phyloP scores from a whole-genome alignment of 208 protist species.

The Vickermania ingenoplastis region DNA sequence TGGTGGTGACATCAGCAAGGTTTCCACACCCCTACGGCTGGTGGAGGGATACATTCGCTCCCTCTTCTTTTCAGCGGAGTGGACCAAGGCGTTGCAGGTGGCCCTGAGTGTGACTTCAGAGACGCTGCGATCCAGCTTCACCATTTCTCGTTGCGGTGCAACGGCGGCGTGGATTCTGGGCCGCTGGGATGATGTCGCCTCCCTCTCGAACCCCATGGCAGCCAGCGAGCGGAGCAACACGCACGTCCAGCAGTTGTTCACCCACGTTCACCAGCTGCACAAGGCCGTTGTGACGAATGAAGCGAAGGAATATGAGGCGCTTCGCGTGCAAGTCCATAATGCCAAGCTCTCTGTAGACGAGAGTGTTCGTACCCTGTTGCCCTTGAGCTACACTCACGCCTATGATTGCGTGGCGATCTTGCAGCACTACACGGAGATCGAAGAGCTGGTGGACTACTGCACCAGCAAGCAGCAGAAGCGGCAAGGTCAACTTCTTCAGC shows the following conservation, averaged over 20 bases:
- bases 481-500: slow-evolving; percentile 13
- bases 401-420: slow-evolving; percentile 95
- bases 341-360: slow-evolving; percentile 78
- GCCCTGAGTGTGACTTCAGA: slow-evolving; percentile 25
- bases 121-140: slow-evolving; percentile 24
- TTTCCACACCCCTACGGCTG: slow-evolving; percentile 11
- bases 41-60: slow-evolving; percentile 80
- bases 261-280: slow-evolving; percentile 51
- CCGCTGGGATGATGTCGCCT: slow-evolving; percentile 68
- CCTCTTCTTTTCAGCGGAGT: slow-evolving; percentile 82
- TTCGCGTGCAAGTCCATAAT: slow-evolving; percentile 38
- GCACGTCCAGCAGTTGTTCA: slow-evolving; percentile 59
- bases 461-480: slow-evolving; percentile 57
- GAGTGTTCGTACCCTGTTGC: slow-evolving; percentile 77
- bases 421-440: slow-evolving; percentile 98
- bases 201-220: slow-evolving; percentile 62
- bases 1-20: slow-evolving; percentile 14
- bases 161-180: slow-evolving; percentile 79
- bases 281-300: slow-evolving; percentile 25
- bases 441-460: slow-evolving; percentile 94
- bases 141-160: slow-evolving; percentile 64
- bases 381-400: slow-evolving; percentile 81
- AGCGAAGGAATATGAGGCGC: slow-evolving; percentile 18
- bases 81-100: slow-evolving; percentile 52
- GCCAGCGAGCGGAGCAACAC: slow-evolving; percentile 57